phyloP scores from a whole-genome alignment of 441 rosid genomes.

The Kokia cookei region DNA sequence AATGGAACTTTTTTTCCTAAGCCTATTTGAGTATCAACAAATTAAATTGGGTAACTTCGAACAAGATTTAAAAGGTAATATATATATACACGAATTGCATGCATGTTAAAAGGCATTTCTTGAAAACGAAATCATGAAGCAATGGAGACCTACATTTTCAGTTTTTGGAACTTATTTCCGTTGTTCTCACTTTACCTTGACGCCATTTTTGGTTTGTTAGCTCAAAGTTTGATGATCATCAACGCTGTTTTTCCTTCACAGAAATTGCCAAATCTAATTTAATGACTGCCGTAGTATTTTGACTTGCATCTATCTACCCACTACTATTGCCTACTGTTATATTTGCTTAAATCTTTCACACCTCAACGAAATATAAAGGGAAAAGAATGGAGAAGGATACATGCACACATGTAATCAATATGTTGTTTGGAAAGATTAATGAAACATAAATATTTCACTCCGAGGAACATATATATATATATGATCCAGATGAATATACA shows the following conservation, averaged over 20 bases:
- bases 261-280: background rate
- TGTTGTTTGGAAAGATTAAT: no score
- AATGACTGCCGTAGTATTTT: background rate
- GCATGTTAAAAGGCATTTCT: no score
- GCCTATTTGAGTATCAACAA: no score
- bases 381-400: background rate
- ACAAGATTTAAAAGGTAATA: no score
- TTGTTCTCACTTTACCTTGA: no score
- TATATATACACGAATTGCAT: no score
- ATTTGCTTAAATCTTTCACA: background rate
- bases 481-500: conserved; percentile 1
- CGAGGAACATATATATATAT: background rate
- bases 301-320: background rate
- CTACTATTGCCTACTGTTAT: background rate
- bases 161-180: background rate
- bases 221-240: background rate
- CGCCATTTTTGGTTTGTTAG: background rate
- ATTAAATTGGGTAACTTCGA: no score
- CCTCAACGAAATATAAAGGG: background rate
- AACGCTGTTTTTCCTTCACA: background rate
- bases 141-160: no score
- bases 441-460: no score
- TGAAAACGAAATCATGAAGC: no score
- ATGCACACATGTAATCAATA: background rate
- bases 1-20: no score